Evolutionary conservation across 768 basidiomycete species (phyloP), one percentile per base, ranked within the genome.

Genomic region (Podaxis carcinomalis): DNA sequence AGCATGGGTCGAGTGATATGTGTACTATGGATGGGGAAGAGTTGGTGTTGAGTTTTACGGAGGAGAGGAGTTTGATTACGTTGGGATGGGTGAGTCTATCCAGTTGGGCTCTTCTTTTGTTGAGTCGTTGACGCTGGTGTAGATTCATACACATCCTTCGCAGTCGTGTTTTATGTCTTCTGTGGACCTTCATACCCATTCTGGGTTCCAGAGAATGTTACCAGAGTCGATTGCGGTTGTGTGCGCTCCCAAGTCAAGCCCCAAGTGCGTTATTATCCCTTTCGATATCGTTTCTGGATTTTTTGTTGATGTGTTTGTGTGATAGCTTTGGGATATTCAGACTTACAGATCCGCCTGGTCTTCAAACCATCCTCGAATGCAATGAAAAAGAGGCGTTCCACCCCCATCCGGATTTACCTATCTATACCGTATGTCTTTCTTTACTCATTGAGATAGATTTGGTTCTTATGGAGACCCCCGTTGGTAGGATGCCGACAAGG

Each of bases 101-200:
- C 57, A 59, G 59, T 57, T 44, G 53, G 27, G 27, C 51, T 54
- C 37, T 59, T 19, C 5, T 0, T 19, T n/a, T 0, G 1, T n/a
- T 6, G 7, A 5, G 42, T 19, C 1, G 16, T 7, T 44, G 42
- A 44, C 6, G 16, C 0, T 1, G 6, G 1, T 19, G 42, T 68
- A 95, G 92, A 95, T 95, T 66, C 93, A 95, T 74, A 95, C 92
- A 0, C 93, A 95, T 70, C 93, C 93, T 1, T 89, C 92, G 4
- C 93, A 95, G 65, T 88, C 89, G 57, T 94, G 93, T 72, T 97
- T 97, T 76, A 93, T 96, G 90, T 95, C 93, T 5, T 95, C 93
- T 6, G 88, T 95, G 16, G 94, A 96, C 71, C 73, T 97, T 21
- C 94, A 97, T 67, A 95, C 93, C 2, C 94, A 95, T 71, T 87